Percentiles rank a stretch among this genome's conserved stretches.
These are phyloP conservation scores for Populus davidiana DNA, from an alignment of 345 rosid genomes.

Conservation along the genomic window DNA sequence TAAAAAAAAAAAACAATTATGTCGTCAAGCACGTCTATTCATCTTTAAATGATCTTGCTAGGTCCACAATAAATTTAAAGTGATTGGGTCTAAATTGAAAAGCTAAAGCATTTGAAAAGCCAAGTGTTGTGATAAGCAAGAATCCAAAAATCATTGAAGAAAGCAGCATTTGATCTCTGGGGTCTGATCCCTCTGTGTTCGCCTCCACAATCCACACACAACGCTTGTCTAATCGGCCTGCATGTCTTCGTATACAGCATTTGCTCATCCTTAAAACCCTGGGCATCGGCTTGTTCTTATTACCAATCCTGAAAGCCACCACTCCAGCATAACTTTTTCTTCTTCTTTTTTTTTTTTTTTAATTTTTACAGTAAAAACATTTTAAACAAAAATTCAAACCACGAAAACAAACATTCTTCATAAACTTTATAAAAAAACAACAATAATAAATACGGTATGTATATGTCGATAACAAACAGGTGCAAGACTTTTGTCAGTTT, in stretches of 20 bases:
- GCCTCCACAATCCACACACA: constrained; percentile 20
- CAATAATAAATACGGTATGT: no score
- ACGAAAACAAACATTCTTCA: no score
- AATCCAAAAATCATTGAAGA: constrained; percentile 17
- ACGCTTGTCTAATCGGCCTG: not conserved
- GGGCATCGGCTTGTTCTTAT: not conserved
- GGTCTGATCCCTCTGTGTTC: constrained; percentile 11
- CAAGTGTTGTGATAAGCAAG: not conserved
- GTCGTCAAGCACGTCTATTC: not conserved
- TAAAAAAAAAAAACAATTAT: no score
- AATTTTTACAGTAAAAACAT: no score
- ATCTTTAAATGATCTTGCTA: not conserved
- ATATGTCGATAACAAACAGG: no score
- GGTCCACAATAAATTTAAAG: not conserved
- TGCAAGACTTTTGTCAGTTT: not conserved
- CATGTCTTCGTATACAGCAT: not conserved
- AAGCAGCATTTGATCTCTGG: constrained; percentile 21
- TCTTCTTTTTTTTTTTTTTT: not conserved
- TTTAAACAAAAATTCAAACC: no score
- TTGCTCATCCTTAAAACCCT: not conserved
- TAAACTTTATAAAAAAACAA: no score
- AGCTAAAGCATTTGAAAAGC: not conserved
- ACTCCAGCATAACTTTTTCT: not conserved
- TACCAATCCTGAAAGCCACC: not conserved
- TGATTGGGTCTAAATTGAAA: not conserved